Evolutionary conservation across 2,329 filamentous ascomycete species (phyloP), one percentile per base, ranked within the genome.

Genomic region (Cladosporium sp.): DNA sequence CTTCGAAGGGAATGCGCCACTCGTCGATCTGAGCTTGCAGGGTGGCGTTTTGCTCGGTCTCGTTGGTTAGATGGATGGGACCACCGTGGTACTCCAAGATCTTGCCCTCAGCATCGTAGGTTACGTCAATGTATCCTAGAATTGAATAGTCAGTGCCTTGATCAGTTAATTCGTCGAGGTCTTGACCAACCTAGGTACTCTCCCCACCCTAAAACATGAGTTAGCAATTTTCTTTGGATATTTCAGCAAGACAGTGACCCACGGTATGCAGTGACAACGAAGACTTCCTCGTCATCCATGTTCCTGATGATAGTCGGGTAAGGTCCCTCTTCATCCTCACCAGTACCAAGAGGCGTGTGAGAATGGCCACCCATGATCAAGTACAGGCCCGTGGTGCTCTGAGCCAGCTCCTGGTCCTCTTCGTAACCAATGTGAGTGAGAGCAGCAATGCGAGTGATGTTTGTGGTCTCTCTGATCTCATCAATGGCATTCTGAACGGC

Each of bases 381-480:
- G n/a, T 82, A 77, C n/a, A 86, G 73, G 9, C 83, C 83, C 10
- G 76, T 77, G 0, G 81, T 85, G 55, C 78, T 70, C 57, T 75
- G 68, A 2, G 83, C 83, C 9, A 86, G 76, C 51, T 77, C 72
- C 63, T 82, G 74, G 64, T 86, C 83, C 46, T 81, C 74, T 0
- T 83, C 79, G 63, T 84, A 86, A 16, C 83, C 83, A 51, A 86
- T 83, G 63, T 86, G 83, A 2, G 83, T 86, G 55, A 86, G 77
- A 40, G 82, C 82, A 1, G 81, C 80, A 56, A 86, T 84, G 54
- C 82, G 77, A 40, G 75, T 83, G 65, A 86, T 79, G 55, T 83
- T 77, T 11, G 81, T 83, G 3, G 75, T 82, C 49, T 75, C 71
- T 56, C 76, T 77, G 65, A 86, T 84, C 59, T 81, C 72, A 64